These are phyloP conservation scores for Cryptococcus jaspeensis DNA, from an alignment of 1,284 basidiomycete genomes.

Conservation along the genomic window DNA sequence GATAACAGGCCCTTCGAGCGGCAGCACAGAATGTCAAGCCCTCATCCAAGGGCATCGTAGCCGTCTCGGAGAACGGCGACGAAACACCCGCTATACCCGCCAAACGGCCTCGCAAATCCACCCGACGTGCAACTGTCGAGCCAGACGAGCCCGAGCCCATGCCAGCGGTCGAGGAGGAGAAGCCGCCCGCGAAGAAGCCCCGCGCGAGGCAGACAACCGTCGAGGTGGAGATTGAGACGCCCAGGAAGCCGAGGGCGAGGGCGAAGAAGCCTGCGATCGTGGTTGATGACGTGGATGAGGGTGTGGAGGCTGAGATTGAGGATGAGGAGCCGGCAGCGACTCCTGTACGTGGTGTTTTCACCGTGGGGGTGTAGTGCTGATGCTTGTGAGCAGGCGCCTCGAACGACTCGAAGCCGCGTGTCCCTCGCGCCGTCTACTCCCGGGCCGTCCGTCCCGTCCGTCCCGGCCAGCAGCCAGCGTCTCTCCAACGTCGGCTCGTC, in stretches of 20 bases:
- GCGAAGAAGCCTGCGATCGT: conserved; percentile 5
- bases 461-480: conserved; percentile 4
- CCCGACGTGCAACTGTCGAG: neutral
- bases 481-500: conserved; percentile 10
- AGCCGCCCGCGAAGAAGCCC: conserved; percentile 23
- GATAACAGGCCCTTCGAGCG: conserved; percentile 1
- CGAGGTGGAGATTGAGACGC: conserved; percentile 9
- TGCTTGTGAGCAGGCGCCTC: conserved; percentile 4
- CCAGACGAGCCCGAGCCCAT: neutral
- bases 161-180: neutral
- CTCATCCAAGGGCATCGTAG: conserved; percentile 45
- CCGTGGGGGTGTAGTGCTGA: neutral
- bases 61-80: conserved; percentile 32
- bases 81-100: conserved; percentile 17
- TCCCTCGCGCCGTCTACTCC: conserved; percentile 13
- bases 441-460: neutral
- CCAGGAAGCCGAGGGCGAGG: conserved; percentile 15
- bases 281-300: conserved; percentile 15
- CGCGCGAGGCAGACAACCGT: conserved; percentile 7
- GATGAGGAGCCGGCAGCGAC: conserved; percentile 6
- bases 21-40: conserved; percentile 34
- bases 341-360: conserved; percentile 6
- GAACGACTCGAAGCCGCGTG: conserved; percentile 5
- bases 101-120: conserved; percentile 17
- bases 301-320: conserved; percentile 14